Evolutionary conservation across 441 rosid species (phyloP).

Genomic region (Hura crepitans): DNA sequence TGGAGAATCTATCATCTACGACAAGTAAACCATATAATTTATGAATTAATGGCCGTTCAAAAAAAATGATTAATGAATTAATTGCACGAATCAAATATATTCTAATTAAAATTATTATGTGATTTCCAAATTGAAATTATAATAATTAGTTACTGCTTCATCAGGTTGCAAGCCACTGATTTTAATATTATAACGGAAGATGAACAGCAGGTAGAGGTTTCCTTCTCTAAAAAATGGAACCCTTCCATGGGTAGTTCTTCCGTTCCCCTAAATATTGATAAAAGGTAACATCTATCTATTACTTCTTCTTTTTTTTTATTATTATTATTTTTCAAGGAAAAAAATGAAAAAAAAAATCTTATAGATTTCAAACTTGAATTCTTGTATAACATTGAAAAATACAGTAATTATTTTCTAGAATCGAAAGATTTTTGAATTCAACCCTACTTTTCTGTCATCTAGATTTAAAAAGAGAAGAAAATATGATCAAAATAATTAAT

Average conservation of each 20-base stretch:
- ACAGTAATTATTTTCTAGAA: too few relatives aligned
- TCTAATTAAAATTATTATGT: neutral
- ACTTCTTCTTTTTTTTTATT: too few relatives aligned
- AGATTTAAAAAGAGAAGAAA: too few relatives aligned
- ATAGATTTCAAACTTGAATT: too few relatives aligned
- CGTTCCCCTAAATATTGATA: slow-evolving; percentile 64
- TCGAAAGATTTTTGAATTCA: too few relatives aligned
- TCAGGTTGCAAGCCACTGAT: slow-evolving; percentile 43
- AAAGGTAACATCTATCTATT: slow-evolving; percentile 40
- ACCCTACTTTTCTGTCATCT: too few relatives aligned
- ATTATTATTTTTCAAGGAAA: too few relatives aligned
- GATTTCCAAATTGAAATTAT: neutral
- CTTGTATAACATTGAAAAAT: too few relatives aligned
- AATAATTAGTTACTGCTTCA: neutral
- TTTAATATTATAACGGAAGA: slow-evolving; percentile 36
- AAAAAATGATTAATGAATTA: neutral
- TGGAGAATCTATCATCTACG: slow-evolving; percentile 18
- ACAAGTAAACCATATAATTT: slow-evolving; percentile 34
- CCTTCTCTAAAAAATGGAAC: slow-evolving; percentile 57
- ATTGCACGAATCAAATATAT: neutral
- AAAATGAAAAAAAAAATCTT: too few relatives aligned
- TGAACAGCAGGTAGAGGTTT: slow-evolving; percentile 57
- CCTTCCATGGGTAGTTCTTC: slow-evolving; percentile 17
- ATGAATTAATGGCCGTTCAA: neutral
- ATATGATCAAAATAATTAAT: too few relatives aligned